Conservation (phyloP, 768 basidiomycete genomes). For the Cyclocybe aegerita region DNA sequence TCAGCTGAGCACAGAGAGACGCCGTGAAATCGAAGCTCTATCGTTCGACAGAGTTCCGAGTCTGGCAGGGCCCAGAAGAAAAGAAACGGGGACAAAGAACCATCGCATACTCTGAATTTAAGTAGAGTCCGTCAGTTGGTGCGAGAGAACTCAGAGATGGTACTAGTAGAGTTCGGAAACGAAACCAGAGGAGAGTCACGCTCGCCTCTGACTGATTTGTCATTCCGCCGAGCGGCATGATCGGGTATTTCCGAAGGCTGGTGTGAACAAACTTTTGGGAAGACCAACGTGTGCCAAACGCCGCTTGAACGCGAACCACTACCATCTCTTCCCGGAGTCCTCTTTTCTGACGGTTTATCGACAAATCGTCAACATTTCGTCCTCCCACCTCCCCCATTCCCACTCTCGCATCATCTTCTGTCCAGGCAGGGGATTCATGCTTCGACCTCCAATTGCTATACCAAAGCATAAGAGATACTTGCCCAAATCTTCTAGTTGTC, state of each 20-base stretch:
- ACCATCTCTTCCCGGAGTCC: conserved; percentile 23
- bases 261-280: conserved; percentile 19
- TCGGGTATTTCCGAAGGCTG: conserved; percentile 8
- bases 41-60: too few species aligned
- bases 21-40: too few species aligned
- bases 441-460: conserved; percentile 82
- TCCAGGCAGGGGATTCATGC: conserved; percentile 86
- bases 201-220: not conserved
- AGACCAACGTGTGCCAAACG: conserved; percentile 26
- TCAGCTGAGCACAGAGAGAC: too few species aligned
- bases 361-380: conserved; percentile 61
- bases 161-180: too few species aligned
- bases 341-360: conserved; percentile 19
- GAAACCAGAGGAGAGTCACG: too few species aligned
- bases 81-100: too few species aligned
- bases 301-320: conserved; percentile 25
- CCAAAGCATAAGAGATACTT: conserved; percentile 62
- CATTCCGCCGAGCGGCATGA: not conserved
- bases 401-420: conserved; percentile 52
- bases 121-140: too few species aligned
- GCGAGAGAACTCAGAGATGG: too few species aligned
- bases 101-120: too few species aligned
- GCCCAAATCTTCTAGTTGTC: conserved; percentile 49
- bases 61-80: too few species aligned
- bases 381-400: conserved; percentile 44